Conservation (phyloP, 495 filamentous ascomycete genomes). For the Jackrogersella minutella region DNA sequence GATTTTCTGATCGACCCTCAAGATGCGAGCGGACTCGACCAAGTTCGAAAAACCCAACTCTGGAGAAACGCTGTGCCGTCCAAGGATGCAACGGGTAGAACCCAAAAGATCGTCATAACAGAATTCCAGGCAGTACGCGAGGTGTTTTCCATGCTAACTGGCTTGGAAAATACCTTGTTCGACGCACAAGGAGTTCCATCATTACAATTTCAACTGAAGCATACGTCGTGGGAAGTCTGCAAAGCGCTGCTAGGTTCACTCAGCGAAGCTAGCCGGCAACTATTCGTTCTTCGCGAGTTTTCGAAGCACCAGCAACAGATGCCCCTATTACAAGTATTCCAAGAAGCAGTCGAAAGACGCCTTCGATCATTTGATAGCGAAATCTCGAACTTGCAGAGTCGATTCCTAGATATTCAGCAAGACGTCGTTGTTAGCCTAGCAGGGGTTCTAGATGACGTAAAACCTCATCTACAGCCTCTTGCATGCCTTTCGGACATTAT, state of each 20-base stretch:
- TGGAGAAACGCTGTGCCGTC: slow-evolving; percentile 60
- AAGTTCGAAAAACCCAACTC: slow-evolving; percentile 67
- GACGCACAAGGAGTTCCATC: slow-evolving; percentile 49
- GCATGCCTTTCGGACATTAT: slow-evolving; percentile 61
- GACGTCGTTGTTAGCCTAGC: slow-evolving; percentile 66
- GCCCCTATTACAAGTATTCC: slow-evolving; percentile 61
- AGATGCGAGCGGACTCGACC: slow-evolving; percentile 55
- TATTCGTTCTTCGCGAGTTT: slow-evolving; percentile 50
- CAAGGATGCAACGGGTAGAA: slow-evolving; percentile 44
- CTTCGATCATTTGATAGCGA: slow-evolving; percentile 54
- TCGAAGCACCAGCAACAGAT: slow-evolving; percentile 44
- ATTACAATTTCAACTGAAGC: slow-evolving; percentile 47
- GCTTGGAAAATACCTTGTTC: slow-evolving; percentile 78
- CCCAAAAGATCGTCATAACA: slow-evolving; percentile 62
- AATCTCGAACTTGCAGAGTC: slow-evolving; percentile 55
- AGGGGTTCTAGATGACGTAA: slow-evolving; percentile 66
- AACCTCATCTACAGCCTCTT: slow-evolving; percentile 62
- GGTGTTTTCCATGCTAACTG: slow-evolving; percentile 82
- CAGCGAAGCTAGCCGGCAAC: slow-evolving; percentile 50
- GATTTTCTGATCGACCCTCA: slow-evolving; percentile 46
- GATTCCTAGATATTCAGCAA: slow-evolving; percentile 51
- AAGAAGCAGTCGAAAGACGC: slow-evolving; percentile 51
- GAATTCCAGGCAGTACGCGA: slow-evolving; percentile 82
- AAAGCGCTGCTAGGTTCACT: slow-evolving; percentile 50
- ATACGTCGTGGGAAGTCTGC: slow-evolving; percentile 53